Base-by-base conservation (phyloP, 306 rosid species). In the Hippophae gyantsensis region DNA sequence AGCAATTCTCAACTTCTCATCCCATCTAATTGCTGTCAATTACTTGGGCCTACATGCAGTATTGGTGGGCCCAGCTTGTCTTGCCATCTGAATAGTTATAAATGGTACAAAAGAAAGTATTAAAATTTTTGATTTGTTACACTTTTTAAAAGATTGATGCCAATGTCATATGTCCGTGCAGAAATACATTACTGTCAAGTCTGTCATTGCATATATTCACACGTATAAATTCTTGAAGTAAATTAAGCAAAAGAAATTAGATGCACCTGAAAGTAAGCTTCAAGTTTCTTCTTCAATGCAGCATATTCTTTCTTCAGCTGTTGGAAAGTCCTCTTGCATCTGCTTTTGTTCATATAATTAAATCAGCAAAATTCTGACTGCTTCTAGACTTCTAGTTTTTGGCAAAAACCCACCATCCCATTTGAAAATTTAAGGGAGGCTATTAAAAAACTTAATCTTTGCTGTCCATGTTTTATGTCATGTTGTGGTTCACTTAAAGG, bases 231-330 rank as follows among this genome's bases (percentile, higher is more conserved):
- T 51, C 26, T 6, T 25, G 13, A 23, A 51, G 18, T 12, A 18
- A 5, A 43, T 10, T 12, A 52, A n/a, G 26, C 12, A 7, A 38
- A 9, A 7, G 0, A 6, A 10, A 40, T 6, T 12, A 23, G 38
- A 57, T 11, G 58, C 65, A 86, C 97, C 90, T 86, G 95, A 73
- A 90, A 90, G 76, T 86, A 90, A 61, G 97, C 83, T 66, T 86
- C 97, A 68, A 90, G 95, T 64, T 82, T 90, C 84, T 79, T 90
- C 64, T 74, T 86, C 53, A 90, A 86, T 43, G 79, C 49, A 62
- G 78, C 70, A 78, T 90, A 82, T 67, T 90, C 97, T 68, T 58
- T 87, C 85, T 90, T 86, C 76, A 86, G 43, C 63, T 74, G 95
- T 74, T 82, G 95, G 74, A 90, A 84, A 50, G 84, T 74, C 79